Conservation (phyloP, 495 filamentous ascomycete genomes). For the Penicillium alfredii region DNA sequence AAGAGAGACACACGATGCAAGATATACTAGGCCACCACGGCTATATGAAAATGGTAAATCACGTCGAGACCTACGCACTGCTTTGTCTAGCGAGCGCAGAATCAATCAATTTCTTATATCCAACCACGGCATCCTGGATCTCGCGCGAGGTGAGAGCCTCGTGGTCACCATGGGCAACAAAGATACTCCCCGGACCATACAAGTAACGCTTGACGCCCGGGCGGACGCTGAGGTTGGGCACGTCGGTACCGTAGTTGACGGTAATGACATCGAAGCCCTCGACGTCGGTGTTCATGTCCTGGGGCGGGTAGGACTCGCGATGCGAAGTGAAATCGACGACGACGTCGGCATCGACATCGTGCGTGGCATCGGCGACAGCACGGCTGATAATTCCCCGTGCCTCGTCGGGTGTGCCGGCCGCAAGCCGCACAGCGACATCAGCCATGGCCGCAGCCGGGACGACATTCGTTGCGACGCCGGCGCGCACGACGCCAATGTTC, state of each 20-base stretch:
- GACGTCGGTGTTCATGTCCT: conserved; percentile 74
- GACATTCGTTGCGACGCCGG: conserved; percentile 85
- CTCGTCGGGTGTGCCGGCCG: conserved; percentile 57
- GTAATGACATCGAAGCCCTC: conserved; percentile 72
- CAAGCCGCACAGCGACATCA: conserved; percentile 63
- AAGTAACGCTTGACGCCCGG: conserved; percentile 67
- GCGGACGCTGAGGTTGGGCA: conserved; percentile 60
- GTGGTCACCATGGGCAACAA: conserved; percentile 82
- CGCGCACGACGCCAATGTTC: conserved; percentile 72
- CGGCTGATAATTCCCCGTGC: conserved; percentile 46
- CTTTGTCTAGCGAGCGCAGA: conserved; percentile 46
- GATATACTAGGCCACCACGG: too few species aligned
- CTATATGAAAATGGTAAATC: too few species aligned
- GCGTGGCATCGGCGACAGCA: conserved; percentile 54
- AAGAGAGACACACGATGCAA: too few species aligned
- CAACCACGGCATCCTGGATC: conserved; percentile 60
- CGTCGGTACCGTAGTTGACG: conserved; percentile 91
- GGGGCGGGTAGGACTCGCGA: conserved; percentile 60
- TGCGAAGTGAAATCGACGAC: conserved; percentile 47
- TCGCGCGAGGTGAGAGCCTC: conserved; percentile 70
- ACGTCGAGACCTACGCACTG: too few species aligned
- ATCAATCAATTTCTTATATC: conserved; percentile 64
- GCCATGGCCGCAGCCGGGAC: conserved; percentile 70
- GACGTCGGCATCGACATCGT: conserved; percentile 51
- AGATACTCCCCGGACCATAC: conserved; percentile 83